Conservation (phyloP, 805 yeast species). For the Starmerella floricola region DNA sequence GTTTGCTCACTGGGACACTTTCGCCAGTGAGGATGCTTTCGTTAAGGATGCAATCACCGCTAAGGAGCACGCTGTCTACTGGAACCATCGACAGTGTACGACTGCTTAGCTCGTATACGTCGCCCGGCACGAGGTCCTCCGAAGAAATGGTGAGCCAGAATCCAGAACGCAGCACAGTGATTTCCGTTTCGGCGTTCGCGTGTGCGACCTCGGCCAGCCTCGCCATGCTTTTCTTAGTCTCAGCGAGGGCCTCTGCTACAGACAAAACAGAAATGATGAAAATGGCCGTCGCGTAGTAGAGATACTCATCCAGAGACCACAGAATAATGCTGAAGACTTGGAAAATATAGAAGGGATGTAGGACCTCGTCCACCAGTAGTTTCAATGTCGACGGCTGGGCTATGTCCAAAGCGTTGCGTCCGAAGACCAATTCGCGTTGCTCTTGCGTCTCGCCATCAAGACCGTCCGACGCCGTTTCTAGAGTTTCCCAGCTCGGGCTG, state of each 20-base stretch:
- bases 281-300: slow-evolving; percentile 87
- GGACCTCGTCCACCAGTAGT: slow-evolving; percentile 69
- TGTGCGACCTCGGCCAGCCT: slow-evolving; percentile 51
- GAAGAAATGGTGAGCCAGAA: slow-evolving; percentile 80
- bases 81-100: slow-evolving; percentile 66
- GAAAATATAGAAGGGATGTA: slow-evolving; percentile 92
- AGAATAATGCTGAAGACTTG: slow-evolving; percentile 83
- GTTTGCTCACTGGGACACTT: slow-evolving; percentile 88
- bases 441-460: slow-evolving; percentile 55
- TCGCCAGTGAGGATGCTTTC: slow-evolving; percentile 98
- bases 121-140: slow-evolving; percentile 86
- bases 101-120: slow-evolving; percentile 81
- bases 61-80: slow-evolving; percentile 73
- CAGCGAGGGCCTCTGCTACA: slow-evolving; percentile 68
- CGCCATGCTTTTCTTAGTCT: slow-evolving; percentile 62
- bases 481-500: slow-evolving; percentile 62
- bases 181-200: slow-evolving; percentile 62
- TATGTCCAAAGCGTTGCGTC: slow-evolving; percentile 60
- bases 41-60: slow-evolving; percentile 93
- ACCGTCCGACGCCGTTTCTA: slow-evolving; percentile 45
- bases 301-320: slow-evolving; percentile 88
- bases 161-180: slow-evolving; percentile 82
- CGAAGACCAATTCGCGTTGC: slow-evolving; percentile 64
- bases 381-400: slow-evolving; percentile 55
- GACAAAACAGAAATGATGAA: slow-evolving; percentile 74